phyloP scores from a whole-genome alignment of 352 stramenopile genomes.

The Pythium angustatum region DNA sequence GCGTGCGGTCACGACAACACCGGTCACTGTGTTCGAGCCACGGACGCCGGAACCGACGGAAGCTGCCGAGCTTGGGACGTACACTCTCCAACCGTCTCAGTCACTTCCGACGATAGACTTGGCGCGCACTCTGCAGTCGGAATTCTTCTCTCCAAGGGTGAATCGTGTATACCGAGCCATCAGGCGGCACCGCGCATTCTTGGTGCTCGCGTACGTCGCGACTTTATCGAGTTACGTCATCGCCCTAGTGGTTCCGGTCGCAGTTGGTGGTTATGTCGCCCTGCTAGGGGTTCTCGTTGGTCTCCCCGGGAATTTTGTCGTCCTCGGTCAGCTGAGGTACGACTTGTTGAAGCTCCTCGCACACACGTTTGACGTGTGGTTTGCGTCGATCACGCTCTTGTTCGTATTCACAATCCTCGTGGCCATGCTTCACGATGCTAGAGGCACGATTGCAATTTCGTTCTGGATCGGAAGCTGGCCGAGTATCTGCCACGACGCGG shows the following conservation, averaged over 20 bases:
- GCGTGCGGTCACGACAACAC: too few species aligned
- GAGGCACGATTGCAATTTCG: not conserved
- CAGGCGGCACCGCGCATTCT: not conserved
- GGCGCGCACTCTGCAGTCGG: not conserved
- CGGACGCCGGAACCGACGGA: too few species aligned
- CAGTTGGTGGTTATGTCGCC: not conserved
- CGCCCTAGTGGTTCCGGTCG: not conserved
- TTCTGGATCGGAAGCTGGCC: conserved; percentile 13
- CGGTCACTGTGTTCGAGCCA: too few species aligned
- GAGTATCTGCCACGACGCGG: conserved; percentile 19
- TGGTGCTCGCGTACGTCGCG: not conserved
- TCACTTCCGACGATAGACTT: not conserved
- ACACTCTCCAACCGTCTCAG: not conserved
- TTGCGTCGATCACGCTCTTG: conserved; percentile 4
- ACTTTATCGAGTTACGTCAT: not conserved
- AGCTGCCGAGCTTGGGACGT: too few species aligned
- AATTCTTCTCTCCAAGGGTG: not conserved
- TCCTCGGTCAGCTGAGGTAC: conserved; percentile 6
- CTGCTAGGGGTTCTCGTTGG: not conserved
- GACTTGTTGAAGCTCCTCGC: conserved; percentile 17
- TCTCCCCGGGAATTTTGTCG: not conserved
- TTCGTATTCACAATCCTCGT: conserved; percentile 12
- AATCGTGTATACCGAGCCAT: not conserved
- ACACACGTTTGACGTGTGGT: conserved; percentile 22
- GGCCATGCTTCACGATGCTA: conserved; percentile 6